Base-by-base conservation (phyloP, 805 yeast species). In the Yarrowia hollandica region DNA sequence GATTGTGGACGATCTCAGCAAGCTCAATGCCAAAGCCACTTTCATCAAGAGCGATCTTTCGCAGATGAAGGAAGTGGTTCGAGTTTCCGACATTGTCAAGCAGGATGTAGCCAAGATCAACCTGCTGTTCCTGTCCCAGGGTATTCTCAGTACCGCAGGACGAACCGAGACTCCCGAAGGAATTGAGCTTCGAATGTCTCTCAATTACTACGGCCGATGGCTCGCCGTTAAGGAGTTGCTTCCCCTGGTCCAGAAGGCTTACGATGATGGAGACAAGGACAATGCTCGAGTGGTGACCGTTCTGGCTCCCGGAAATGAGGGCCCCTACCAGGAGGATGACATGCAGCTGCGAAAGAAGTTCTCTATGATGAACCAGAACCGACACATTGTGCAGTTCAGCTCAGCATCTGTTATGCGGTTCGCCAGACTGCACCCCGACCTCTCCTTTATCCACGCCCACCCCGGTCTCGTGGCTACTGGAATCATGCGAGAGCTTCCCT, bases 131-230 rank as follows among this genome's bases (percentile, higher is more conserved):
- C 37, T 61, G 35, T 38, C 65, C 15, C 42, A 62, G 23, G 69
- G 69, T 5, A 57, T 42, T 34, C 55, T 55, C 10, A 60, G 61
- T n/a, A 39, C 75, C 42, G 74, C 72, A 55, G 80, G 79, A 21
- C 70, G 70, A 46, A 60, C 30, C 2, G 70, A 66, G 50, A 67
- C 63, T 11, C 16, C 60, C 8, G 72, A 68, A 55, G 72, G 72
- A 8, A 54, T 63, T 9, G 71, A 68, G 41, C 19, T 60, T 28
- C 65, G 65, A 59, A 59, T 68, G 64, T 61, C 67, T 12, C 60
- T 66, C 21, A 64, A 67, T 42, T 68, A 68, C 59, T 68, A 67
- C 57, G 66, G 65, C 4, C 61, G 72, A 28, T 64, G 67, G 71
- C 48, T 62, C 25, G 55, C 67, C 14, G 63, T 61, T 10, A 39